Percentiles rank a stretch among this genome's conserved stretches.
Evolutionary conservation across 495 filamentous ascomycete species (phyloP).

Genomic region (Darksidea phi): DNA sequence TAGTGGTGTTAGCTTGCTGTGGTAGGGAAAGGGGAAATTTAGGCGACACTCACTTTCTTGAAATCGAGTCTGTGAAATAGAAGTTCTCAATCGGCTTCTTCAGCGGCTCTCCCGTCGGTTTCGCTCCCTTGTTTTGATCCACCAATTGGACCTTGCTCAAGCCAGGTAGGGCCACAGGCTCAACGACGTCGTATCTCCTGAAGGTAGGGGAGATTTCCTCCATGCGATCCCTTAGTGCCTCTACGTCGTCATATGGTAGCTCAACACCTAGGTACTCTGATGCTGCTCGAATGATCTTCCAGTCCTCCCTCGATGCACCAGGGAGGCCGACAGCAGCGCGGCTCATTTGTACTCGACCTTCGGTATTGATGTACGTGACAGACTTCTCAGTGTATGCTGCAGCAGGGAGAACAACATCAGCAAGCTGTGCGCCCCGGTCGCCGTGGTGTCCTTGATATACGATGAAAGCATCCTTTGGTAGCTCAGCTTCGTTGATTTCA

Average conservation of each 20-base stretch:
- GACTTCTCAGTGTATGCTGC: conserved; percentile 96
- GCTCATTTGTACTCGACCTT: conserved; percentile 90
- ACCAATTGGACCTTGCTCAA: conserved; percentile 89
- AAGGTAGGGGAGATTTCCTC: conserved; percentile 88
- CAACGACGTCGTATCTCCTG: conserved; percentile 84
- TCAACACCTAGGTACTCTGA: conserved; percentile 87
- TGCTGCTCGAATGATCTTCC: conserved; percentile 93
- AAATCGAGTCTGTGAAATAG: conserved; percentile 95
- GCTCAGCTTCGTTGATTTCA: conserved; percentile 73
- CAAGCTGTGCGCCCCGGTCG: conserved; percentile 86
- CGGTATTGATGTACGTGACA: conserved; percentile 96
- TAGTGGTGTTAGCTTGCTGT: conserved; percentile 47
- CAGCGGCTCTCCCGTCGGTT: conserved; percentile 64
- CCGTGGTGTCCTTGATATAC: conserved; percentile 98
- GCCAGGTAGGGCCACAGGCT: conserved; percentile 65
- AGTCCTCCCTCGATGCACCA: conserved; percentile 89
- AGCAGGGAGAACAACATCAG: conserved; percentile 90
- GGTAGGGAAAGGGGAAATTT: background rate
- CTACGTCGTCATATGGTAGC: conserved; percentile 89
- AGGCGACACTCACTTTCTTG: conserved; percentile 69
- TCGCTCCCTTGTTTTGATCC: conserved; percentile 87
- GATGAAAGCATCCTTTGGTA: conserved; percentile 92
- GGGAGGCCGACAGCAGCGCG: conserved; percentile 80
- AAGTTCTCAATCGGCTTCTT: conserved; percentile 89
- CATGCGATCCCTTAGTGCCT: conserved; percentile 85